Base-by-base conservation (phyloP, 495 filamentous ascomycete species). In the Pseudomonodictys pantanalensis region DNA sequence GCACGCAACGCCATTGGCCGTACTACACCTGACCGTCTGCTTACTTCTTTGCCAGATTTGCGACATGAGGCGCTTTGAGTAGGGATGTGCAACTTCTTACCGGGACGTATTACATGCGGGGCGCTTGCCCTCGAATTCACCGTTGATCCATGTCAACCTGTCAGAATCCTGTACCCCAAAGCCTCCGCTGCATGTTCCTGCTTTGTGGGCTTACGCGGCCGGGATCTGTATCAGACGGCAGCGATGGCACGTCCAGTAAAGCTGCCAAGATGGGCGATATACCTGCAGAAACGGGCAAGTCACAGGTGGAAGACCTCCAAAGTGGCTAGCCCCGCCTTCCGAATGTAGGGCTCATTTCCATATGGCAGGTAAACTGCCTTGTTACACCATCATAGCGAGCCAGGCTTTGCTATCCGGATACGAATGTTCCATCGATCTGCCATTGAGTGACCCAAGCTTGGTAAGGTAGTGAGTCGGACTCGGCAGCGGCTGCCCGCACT, bases 161-260 rank as follows among this genome's bases (percentile, higher is more conserved):
- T 42, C 10, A 22, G 17, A 5, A 42, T 12, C n/a, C 39, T 30
- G 20, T n/a, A n/a, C n/a, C 44, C 24, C 41, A 45, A 28, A 55
- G 1, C 25, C 32, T 9, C 7, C 46, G 26, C 58, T 52, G 58
- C 58, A 60, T 10, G 58, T 53, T 54, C 58, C 58, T 54, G 30
- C 58, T 52, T 52, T 10, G 1, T 38, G 12, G 30, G 58, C 58
- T 62, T 43, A 62, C 58, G 58, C 58, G 58, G 42, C 58, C 52
- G 49, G 41, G 41, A 46, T 33, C 17, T 15, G 32, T 17, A 22
- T 2, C 44, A n/a, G 22, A 39, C 29, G 26, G 8, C 29, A 44
- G 35, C 24, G 20, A 39, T 32, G 17, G 9, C 5, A 44, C 23
- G 9, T 15, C 57, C 57, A 60, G 33, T 59, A 35, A 54, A 9